Conservation (phyloP, 768 basidiomycete genomes). For the Pulveroboletus sp. region DNA sequence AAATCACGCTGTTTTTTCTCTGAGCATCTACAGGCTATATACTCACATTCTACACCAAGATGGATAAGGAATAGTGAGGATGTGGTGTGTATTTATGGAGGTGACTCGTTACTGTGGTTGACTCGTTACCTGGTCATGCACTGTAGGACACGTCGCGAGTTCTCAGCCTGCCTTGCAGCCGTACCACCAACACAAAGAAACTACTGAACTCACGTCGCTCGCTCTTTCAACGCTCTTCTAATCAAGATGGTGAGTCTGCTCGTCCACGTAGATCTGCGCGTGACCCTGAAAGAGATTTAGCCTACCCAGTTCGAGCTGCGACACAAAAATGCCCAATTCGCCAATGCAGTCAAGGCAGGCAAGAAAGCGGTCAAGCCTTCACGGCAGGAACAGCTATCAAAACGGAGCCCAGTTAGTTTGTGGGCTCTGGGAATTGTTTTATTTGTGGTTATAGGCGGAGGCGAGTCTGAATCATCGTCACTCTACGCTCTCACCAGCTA, state of each 20-base stretch:
- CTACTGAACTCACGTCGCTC: constrained; percentile 24
- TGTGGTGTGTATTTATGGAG: too few species aligned
- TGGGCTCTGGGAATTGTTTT: constrained; percentile 71
- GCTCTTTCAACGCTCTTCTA: constrained; percentile 10
- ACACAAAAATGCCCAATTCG: constrained; percentile 77
- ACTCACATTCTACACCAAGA: too few species aligned
- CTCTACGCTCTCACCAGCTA: not conserved
- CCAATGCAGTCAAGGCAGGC: constrained; percentile 62
- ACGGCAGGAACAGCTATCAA: constrained; percentile 62
- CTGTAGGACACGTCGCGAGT: constrained; percentile 18
- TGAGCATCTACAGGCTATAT: too few species aligned
- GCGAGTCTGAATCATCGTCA: constrained; percentile 35
- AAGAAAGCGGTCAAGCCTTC: constrained; percentile 74
- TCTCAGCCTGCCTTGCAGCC: not conserved
- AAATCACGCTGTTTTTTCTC: too few species aligned
- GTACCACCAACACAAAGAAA: not conserved
- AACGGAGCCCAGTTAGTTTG: constrained; percentile 68
- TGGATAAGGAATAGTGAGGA: too few species aligned
- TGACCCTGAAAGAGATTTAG: constrained; percentile 31
- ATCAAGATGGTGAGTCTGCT: constrained; percentile 30
- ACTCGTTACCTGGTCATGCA: too few species aligned
- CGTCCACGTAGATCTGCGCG: not conserved
- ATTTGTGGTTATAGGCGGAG: constrained; percentile 79
- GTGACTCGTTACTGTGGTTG: too few species aligned
- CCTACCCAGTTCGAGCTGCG: constrained; percentile 82